phyloP scores from a whole-genome alignment of 1,139 yeast genomes.

The Geotrichum siamense region DNA sequence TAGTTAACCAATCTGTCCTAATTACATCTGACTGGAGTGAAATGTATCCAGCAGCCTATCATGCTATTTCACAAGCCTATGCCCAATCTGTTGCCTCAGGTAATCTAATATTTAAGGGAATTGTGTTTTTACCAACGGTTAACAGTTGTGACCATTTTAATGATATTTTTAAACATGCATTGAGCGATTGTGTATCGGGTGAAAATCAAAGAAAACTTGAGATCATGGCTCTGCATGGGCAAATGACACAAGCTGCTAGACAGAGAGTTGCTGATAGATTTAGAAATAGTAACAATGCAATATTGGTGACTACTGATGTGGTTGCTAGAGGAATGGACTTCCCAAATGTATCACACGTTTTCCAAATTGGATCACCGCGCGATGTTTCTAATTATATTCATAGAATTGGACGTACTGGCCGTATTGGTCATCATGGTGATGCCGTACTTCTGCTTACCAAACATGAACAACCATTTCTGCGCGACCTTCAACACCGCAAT shows the following conservation, averaged over 20 bases:
- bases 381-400: slow-evolving; percentile 78
- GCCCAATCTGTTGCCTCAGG: slow-evolving; percentile 20
- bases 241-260: slow-evolving; percentile 58
- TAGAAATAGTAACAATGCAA: slow-evolving; percentile 44
- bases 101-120: slow-evolving; percentile 53
- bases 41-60: slow-evolving; percentile 32
- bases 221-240: slow-evolving; percentile 52
- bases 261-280: slow-evolving; percentile 51
- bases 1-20: slow-evolving; percentile 60
- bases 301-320: slow-evolving; percentile 82
- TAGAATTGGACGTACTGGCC: slow-evolving; percentile 96
- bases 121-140: slow-evolving; percentile 77
- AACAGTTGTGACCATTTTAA: slow-evolving; percentile 54
- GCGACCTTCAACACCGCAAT: slow-evolving; percentile 21
- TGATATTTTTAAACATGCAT: slow-evolving; percentile 29
- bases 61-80: slow-evolving; percentile 26
- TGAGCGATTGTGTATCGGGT: slow-evolving; percentile 20
- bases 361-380: slow-evolving; percentile 70
- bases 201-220: slow-evolving; percentile 17
- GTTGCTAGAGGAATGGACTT: slow-evolving; percentile 97
- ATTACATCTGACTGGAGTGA: slow-evolving; percentile 42
- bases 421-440: slow-evolving; percentile 93
- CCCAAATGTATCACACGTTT: slow-evolving; percentile 73
- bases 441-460: slow-evolving; percentile 77
- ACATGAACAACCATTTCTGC: slow-evolving; percentile 25